Evolutionary conservation across 2,329 filamentous ascomycete genomes (phyloP).

Genomic region (Dryadomyces quercus-mongolicae): DNA sequence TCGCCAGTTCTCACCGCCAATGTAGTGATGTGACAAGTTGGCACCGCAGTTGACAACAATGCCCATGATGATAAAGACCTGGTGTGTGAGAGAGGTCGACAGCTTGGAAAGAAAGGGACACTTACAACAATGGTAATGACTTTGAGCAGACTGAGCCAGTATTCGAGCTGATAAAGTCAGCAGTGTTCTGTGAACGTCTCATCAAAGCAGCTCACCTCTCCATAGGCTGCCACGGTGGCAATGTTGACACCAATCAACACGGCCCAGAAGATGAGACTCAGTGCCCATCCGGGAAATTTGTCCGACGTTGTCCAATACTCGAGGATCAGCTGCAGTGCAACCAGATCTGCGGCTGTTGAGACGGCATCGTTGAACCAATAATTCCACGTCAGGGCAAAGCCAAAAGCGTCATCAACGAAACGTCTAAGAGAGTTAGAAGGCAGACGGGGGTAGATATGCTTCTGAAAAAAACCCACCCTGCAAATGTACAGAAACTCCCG

Average conservation of each 20-base stretch:
- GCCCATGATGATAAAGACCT: slow-evolving; percentile 51
- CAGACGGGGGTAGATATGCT: no score
- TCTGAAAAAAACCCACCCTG: slow-evolving; percentile 25
- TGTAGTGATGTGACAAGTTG: slow-evolving; percentile 39
- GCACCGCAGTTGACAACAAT: slow-evolving; percentile 48
- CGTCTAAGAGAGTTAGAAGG: slow-evolving; percentile 29
- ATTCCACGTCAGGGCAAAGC: slow-evolving; percentile 75
- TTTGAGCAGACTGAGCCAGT: slow-evolving; percentile 69
- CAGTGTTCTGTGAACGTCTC: neutral
- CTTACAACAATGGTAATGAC: slow-evolving; percentile 51
- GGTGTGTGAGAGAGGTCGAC: neutral
- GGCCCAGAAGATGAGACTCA: slow-evolving; percentile 64
- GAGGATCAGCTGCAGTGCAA: slow-evolving; percentile 54
- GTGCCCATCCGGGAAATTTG: slow-evolving; percentile 49
- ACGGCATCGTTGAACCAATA: slow-evolving; percentile 68
- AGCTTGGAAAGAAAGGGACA: neutral
- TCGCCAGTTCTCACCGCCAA: slow-evolving; percentile 46
- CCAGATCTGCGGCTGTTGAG: slow-evolving; percentile 46
- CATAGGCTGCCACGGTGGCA: slow-evolving; percentile 59
- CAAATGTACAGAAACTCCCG: slow-evolving; percentile 64
- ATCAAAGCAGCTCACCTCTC: slow-evolving; percentile 32
- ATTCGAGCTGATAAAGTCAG: slow-evolving; percentile 37
- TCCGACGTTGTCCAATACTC: slow-evolving; percentile 60
- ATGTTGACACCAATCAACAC: slow-evolving; percentile 59
- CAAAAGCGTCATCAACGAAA: slow-evolving; percentile 60